These are phyloP conservation scores for Epichloe sp. DNA, from an alignment of 2,329 filamentous ascomycete genomes.

Conservation along the genomic window DNA sequence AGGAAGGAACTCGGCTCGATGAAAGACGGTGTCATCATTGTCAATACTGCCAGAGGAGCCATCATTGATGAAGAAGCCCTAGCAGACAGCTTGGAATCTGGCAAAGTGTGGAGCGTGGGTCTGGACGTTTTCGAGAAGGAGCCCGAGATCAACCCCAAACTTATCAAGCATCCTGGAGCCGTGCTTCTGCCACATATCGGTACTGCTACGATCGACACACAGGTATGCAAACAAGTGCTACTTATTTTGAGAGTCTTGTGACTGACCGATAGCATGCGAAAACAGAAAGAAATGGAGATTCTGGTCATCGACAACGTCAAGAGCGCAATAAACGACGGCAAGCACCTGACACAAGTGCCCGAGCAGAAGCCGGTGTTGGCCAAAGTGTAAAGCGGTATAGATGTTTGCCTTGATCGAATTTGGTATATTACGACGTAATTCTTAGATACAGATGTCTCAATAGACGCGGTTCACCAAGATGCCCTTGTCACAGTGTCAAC, in stretches of 20 bases:
- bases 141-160: constrained; percentile 46
- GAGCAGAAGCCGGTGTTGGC: constrained; percentile 4
- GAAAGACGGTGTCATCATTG: constrained; percentile 42
- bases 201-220: constrained; percentile 45
- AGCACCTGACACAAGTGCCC: constrained; percentile 8
- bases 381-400: neutral
- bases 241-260: too few species aligned
- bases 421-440: neutral
- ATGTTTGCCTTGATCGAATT: neutral
- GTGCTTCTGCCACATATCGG: constrained; percentile 56
- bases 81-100: constrained; percentile 37
- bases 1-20: constrained; percentile 35
- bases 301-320: constrained; percentile 18
- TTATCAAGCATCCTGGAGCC: constrained; percentile 45
- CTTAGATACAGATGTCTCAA: neutral
- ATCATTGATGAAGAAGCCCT: constrained; percentile 44
- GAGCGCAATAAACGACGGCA: constrained; percentile 17
- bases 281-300: constrained; percentile 14
- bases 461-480: neutral
- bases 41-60: constrained; percentile 45
- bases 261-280: too few species aligned
- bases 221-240: constrained; percentile 4
- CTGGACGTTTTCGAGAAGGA: constrained; percentile 46
- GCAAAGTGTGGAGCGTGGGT: constrained; percentile 39
- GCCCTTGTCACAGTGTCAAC: neutral